phyloP scores from a whole-genome alignment of 371 early-diverging fungal species.

The Syncephalastrum contaminatum region DNA sequence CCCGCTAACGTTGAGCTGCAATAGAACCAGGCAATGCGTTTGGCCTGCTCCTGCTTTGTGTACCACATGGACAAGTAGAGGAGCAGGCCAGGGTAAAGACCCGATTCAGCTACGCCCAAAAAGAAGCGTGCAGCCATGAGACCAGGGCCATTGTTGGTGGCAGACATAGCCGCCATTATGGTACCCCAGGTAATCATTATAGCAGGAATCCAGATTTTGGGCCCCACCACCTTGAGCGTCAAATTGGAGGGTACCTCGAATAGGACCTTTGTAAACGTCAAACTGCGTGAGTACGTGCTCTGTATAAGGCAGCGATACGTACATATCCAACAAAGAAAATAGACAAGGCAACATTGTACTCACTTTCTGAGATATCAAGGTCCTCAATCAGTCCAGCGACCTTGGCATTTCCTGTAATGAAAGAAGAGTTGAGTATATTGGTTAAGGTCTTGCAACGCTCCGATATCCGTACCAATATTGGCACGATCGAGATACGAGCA shows the following conservation, averaged over 20 bases:
- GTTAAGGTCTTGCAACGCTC: too few relatives aligned
- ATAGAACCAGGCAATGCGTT: slow-evolving; percentile 10
- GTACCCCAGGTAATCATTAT: slow-evolving; percentile 15
- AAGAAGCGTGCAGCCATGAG: slow-evolving; percentile 7
- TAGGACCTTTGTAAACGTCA: slow-evolving; percentile 1
- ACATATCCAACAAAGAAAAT: slow-evolving; percentile 11
- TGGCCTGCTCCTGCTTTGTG: slow-evolving; percentile 10
- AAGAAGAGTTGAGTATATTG: too few relatives aligned
- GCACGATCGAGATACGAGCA: slow-evolving; percentile 19
- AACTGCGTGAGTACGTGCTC: too few relatives aligned
- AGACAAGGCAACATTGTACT: slow-evolving; percentile 7
- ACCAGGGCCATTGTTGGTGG: slow-evolving; percentile 3
- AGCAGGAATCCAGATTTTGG: slow-evolving; percentile 9
- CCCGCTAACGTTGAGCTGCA: slow-evolving; percentile 8
- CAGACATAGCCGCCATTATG: slow-evolving; percentile 8
- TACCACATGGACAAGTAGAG: slow-evolving; percentile 13
- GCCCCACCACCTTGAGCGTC: slow-evolving; percentile 6
- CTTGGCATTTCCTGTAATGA: background rate
- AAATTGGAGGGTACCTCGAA: slow-evolving; percentile 15
- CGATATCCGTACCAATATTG: slow-evolving; percentile 9
- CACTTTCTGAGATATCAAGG: background rate
- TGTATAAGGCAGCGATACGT: too few relatives aligned
- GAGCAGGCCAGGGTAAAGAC: slow-evolving; percentile 11
- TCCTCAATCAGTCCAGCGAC: slow-evolving; percentile 1
- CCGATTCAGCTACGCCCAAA: slow-evolving; percentile 9